A percentile compares a stretch with the other conserved stretches of the same genome.
Conservation (phyloP, 2,329 filamentous ascomycete species). For the Diaporthe vexans region DNA sequence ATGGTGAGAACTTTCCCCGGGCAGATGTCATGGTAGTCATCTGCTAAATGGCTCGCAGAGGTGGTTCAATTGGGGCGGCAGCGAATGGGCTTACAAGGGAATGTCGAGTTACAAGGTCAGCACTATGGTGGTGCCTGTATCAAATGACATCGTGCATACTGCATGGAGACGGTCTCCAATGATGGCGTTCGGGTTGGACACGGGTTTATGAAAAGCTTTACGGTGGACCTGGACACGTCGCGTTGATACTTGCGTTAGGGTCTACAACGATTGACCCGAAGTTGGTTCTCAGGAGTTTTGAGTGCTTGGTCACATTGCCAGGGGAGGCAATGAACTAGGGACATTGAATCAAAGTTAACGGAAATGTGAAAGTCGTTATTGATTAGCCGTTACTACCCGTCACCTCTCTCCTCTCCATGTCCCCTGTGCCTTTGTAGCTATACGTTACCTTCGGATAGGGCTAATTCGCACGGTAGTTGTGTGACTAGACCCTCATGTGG, state of each 20-base stretch:
- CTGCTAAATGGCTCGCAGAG: not conserved
- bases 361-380: not conserved
- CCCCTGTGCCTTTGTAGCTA: not conserved
- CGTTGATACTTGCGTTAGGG: not conserved
- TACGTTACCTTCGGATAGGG: not conserved
- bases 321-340: not conserved
- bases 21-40: not conserved
- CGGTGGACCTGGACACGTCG: not conserved
- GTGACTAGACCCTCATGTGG: no score
- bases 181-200: slow-evolving; percentile 20
- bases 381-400: not conserved
- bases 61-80: not conserved
- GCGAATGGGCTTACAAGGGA: not conserved
- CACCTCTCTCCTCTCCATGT: not conserved
- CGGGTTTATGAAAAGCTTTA: not conserved
- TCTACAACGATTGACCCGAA: not conserved
- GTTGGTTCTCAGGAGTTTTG: not conserved
- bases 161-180: slow-evolving; percentile 29
- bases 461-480: not conserved
- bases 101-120: not conserved
- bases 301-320: not conserved
- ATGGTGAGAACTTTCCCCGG: not conserved
- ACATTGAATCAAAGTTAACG: not conserved
- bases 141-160: slow-evolving; percentile 18
- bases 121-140: not conserved